Percentiles rank a stretch among this genome's conserved stretches.
Evolutionary conservation across 176 grass and related monocot genomes (phyloP).

Genomic region (Oryza officinalis): DNA sequence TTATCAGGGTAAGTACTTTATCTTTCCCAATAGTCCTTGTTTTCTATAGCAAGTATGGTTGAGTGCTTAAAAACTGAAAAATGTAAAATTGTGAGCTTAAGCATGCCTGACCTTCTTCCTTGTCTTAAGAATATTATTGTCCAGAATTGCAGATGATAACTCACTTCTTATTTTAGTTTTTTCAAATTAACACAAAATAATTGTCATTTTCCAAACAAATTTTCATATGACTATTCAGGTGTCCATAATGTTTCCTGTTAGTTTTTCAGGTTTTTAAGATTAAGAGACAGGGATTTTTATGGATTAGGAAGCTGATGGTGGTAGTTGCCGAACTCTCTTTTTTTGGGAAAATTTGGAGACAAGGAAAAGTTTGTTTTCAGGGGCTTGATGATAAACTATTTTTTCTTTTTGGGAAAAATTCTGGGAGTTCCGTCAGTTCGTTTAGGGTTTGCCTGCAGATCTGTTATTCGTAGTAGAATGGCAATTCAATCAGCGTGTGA

Average conservation of each 20-base stretch:
- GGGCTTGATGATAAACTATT: too few species aligned
- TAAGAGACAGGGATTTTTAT: not conserved
- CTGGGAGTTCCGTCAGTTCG: too few species aligned
- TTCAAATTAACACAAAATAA: not conserved
- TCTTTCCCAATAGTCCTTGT: not conserved
- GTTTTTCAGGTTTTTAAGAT: too few species aligned
- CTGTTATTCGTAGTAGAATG: too few species aligned
- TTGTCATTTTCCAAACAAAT: not conserved
- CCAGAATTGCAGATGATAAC: not conserved
- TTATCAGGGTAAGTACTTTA: not conserved
- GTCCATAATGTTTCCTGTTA: too few species aligned
- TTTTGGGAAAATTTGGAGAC: not conserved
- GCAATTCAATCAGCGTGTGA: not conserved
- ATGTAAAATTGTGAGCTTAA: too few species aligned
- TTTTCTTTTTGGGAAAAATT: not conserved
- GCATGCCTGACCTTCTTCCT: too few species aligned
- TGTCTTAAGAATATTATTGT: too few species aligned
- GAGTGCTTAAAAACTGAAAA: too few species aligned
- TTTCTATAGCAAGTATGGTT: not conserved
- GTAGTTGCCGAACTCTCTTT: not conserved
- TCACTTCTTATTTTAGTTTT: not conserved
- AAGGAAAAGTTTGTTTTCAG: not conserved
- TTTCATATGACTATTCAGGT: not conserved
- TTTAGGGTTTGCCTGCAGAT: too few species aligned
- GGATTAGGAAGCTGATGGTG: too few species aligned